A percentile compares a stretch with the other conserved stretches of the same genome.
Evolutionary conservation across 495 filamentous ascomycete species (phyloP).

Genomic region (Chaetomium tenue): DNA sequence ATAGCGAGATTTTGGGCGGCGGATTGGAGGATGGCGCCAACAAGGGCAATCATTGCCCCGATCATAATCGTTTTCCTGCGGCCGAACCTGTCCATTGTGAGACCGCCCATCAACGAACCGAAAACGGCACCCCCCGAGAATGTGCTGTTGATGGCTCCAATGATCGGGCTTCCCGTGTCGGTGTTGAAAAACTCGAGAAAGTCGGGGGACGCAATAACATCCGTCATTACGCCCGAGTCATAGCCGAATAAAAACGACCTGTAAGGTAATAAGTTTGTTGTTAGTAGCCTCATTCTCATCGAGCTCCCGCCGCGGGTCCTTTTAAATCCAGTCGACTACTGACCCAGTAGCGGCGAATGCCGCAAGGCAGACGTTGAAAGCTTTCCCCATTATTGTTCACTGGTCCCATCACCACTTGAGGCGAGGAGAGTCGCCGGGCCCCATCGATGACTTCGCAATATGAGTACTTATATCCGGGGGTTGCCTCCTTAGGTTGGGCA

Average conservation of each 20-base stretch:
- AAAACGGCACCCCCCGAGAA: constrained; percentile 43
- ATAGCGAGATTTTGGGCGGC: constrained; percentile 47
- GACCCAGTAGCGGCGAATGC: constrained; percentile 47
- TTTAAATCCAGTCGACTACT: not conserved
- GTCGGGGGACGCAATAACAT: constrained; percentile 50
- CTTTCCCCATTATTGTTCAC: constrained; percentile 40
- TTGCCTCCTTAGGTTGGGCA: too few relatives aligned
- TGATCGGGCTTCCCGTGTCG: constrained; percentile 10
- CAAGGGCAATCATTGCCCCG: constrained; percentile 53
- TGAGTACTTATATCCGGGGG: not conserved
- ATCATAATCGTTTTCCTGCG: constrained; percentile 53
- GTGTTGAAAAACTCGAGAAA: constrained; percentile 23
- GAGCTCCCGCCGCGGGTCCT: too few relatives aligned
- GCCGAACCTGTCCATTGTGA: constrained; percentile 36
- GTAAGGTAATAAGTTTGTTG: not conserved
- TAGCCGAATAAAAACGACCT: constrained; percentile 53
- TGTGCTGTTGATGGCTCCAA: constrained; percentile 25
- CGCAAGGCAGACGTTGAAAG: constrained; percentile 46
- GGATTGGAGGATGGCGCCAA: constrained; percentile 51
- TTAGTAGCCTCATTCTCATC: not conserved
- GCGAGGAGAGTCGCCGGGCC: too few relatives aligned
- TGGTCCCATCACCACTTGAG: not conserved
- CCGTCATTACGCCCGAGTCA: constrained; percentile 55
- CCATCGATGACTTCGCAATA: not conserved
- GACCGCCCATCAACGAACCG: constrained; percentile 35